Conservation (phyloP, 2,329 filamentous ascomycete genomes). For the Didymella sp. region DNA sequence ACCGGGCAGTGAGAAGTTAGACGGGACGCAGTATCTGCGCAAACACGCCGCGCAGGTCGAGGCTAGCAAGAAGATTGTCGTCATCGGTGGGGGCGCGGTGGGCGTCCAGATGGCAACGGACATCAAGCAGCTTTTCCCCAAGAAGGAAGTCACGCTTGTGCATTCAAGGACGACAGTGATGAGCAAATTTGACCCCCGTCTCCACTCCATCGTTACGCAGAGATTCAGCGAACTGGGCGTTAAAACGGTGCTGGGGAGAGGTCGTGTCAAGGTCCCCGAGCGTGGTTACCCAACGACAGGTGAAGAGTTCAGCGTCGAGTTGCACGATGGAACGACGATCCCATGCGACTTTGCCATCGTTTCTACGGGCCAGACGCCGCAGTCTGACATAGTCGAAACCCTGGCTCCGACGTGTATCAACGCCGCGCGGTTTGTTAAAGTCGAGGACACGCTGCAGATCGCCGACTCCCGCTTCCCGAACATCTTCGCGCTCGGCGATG, state of each 20-base stretch:
- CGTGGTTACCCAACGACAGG: conserved; percentile 5
- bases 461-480: conserved; percentile 56
- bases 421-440: conserved; percentile 56
- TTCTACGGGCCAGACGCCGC: conserved; percentile 66
- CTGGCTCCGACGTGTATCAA: conserved; percentile 57
- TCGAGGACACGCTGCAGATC: conserved; percentile 66
- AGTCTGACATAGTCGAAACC: conserved; percentile 57
- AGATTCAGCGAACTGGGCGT: conserved; percentile 59
- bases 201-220: conserved; percentile 55
- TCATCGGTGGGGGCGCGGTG: conserved; percentile 65
- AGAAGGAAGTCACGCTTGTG: conserved; percentile 64
- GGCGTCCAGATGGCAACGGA: conserved; percentile 69
- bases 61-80: conserved; percentile 54
- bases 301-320: conserved; percentile 1
- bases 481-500: conserved; percentile 70
- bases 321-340: conserved; percentile 3
- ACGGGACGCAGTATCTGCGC: conserved; percentile 31
- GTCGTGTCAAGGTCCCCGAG: not conserved
- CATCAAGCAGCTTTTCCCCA: conserved; percentile 62
- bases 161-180: conserved; percentile 64
- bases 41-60: conserved; percentile 61
- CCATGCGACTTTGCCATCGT: conserved; percentile 53
- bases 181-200: conserved; percentile 52
- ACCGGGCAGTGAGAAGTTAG: conserved; percentile 14
- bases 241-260: conserved; percentile 48